phyloP scores from a whole-genome alignment of 192 early-diverging fungal genomes.

The Coemansia sp. region DNA sequence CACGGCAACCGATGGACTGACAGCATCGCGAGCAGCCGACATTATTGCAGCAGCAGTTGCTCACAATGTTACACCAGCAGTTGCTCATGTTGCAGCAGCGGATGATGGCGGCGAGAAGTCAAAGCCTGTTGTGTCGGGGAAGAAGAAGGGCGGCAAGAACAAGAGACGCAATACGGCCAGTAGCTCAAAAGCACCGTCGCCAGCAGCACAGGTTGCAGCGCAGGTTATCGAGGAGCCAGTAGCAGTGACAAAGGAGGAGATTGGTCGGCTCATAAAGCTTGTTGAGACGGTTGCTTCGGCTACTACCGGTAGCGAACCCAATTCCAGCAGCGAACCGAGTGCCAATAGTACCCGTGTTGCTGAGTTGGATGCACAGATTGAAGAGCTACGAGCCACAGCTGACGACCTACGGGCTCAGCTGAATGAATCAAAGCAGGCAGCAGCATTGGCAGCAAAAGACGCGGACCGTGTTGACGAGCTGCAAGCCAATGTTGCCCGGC shows the following conservation, averaged over 20 bases:
- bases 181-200: slow-evolving; percentile 12
- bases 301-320: neutral
- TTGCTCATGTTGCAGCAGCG: slow-evolving; percentile 6
- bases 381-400: neutral
- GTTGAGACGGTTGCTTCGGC: slow-evolving; percentile 12
- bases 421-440: slow-evolving; percentile 9
- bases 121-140: slow-evolving; percentile 8
- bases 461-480: neutral
- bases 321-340: neutral
- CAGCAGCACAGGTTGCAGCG: slow-evolving; percentile 5
- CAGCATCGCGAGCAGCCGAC: slow-evolving; percentile 18
- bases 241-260: slow-evolving; percentile 19
- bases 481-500: neutral
- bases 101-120: neutral
- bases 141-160: slow-evolving; percentile 38
- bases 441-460: neutral
- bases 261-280: slow-evolving; percentile 29
- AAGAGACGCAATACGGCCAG: slow-evolving; percentile 28
- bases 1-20: slow-evolving; percentile 3
- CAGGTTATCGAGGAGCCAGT: slow-evolving; percentile 1
- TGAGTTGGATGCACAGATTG: neutral
- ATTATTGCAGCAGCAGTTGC: slow-evolving; percentile 34
- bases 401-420: slow-evolving; percentile 13
- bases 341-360: neutral
- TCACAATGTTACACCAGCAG: slow-evolving; percentile 3